Base-by-base conservation (phyloP, 345 rosid genomes). In the Aquilaria malaccensis region DNA sequence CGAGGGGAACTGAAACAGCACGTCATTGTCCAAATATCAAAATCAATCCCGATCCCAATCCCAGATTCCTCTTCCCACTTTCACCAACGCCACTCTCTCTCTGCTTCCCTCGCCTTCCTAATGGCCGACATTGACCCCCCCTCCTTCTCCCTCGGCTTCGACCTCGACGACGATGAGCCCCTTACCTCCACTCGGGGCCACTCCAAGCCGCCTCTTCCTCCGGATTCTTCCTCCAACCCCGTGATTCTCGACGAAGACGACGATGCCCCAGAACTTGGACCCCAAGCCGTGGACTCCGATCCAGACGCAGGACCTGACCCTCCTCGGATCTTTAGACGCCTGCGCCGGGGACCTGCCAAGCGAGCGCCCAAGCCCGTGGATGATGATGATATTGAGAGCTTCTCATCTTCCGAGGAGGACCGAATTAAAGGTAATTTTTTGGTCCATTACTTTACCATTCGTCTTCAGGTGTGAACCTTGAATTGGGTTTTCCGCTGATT, bases 111-210 rank as follows among this genome's bases (percentile, higher is more conserved):
- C 58, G 71, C 59, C 29, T 67, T 46, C 60, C 15, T 31, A 41
- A 87, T 87, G 96, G 81, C 90, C 37, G 80, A 82, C 45, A 69
- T 84, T 32, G 96, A 78, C 50, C 83, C 87, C 33, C 99, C 99
- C 7, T 87, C 98, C 3, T 93, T 93, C 72, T 89, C 94, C 11
- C 95, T 93, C 69, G 96, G 93, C 30, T 72, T 85, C 33, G 98
- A 89, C 61, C 65, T 80, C 13, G 88, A 85, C 57, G 56, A 56
- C 62, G 83, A 78, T 1, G 79, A 72, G 54, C 65, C 75, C 57
- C 68, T 13, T 6, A 43, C 46, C 11, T 56, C 67, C 33, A 33
- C 57, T 13, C 47, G 11, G 3, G 58, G 15, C 2, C 60, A 37
- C 56, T 64, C 52, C 15, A 50, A 15, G 22, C 13, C 11, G 37